phyloP scores from a whole-genome alignment of 352 stramenopile species.

The Phytophthora podocarpi region DNA sequence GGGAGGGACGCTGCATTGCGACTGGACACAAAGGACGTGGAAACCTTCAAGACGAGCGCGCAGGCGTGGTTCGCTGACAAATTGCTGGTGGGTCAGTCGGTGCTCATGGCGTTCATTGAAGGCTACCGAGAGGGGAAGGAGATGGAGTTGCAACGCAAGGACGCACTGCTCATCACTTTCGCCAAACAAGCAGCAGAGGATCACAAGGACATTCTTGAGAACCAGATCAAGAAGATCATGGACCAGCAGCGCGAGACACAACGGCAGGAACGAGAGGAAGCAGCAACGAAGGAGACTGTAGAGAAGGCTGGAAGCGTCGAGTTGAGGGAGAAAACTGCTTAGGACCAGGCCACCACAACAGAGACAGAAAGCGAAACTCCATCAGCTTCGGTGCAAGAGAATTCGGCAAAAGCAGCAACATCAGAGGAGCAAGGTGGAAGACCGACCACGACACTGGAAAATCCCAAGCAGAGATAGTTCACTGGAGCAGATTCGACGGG shows the following conservation, averaged over 20 bases:
- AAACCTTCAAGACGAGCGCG: constrained; percentile 58
- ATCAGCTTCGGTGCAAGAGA: not conserved
- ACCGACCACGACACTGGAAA: constrained; percentile 4
- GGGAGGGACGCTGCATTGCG: constrained; percentile 59
- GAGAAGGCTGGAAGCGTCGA: constrained; percentile 9
- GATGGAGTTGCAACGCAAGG: constrained; percentile 73
- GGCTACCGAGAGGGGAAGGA: constrained; percentile 83
- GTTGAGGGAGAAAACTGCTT: not conserved
- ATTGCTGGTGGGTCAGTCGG: constrained; percentile 77
- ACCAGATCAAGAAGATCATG: constrained; percentile 74
- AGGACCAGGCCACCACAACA: not conserved
- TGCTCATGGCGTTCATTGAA: constrained; percentile 84
- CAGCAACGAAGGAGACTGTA: constrained; percentile 8
- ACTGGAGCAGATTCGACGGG: not conserved
- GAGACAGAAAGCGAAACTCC: not conserved
- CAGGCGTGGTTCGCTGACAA: constrained; percentile 89
- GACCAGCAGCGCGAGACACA: constrained; percentile 65
- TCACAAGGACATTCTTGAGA: constrained; percentile 70
- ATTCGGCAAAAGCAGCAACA: not conserved
- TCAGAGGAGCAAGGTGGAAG: constrained; percentile 11
- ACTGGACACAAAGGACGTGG: constrained; percentile 68
- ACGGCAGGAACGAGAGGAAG: constrained; percentile 35
- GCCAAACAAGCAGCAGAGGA: constrained; percentile 78
- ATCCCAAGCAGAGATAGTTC: constrained; percentile 25
- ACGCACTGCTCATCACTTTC: constrained; percentile 76